phyloP scores from a whole-genome alignment of 768 basidiomycete genomes.

The Trametes cingulata region DNA sequence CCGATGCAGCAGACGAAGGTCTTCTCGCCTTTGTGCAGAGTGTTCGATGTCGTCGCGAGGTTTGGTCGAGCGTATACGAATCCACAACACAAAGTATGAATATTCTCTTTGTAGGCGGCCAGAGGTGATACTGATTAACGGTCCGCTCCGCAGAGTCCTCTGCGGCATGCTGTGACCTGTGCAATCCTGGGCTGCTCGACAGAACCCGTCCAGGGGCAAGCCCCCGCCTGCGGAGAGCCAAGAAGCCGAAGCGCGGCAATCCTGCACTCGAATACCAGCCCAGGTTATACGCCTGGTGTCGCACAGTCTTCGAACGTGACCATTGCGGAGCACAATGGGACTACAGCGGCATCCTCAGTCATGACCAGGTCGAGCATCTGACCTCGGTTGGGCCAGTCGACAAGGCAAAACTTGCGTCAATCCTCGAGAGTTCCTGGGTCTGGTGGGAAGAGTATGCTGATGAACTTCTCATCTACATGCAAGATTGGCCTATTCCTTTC shows the following conservation, averaged over 20 bases:
- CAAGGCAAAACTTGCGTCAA: not conserved
- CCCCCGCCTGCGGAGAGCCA: not conserved
- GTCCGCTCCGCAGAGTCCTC: not conserved
- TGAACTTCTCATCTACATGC: not conserved
- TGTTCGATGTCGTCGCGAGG: constrained; percentile 26
- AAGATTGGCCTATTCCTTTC: not conserved
- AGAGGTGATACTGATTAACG: not conserved
- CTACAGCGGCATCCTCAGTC: constrained; percentile 3
- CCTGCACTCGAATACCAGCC: not conserved
- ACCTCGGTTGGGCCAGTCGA: not conserved
- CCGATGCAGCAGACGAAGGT: constrained; percentile 31
- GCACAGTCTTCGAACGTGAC: constrained; percentile 5
- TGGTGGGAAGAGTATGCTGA: not conserved
- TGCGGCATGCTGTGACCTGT: constrained; percentile 16
- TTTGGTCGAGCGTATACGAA: constrained; percentile 25
- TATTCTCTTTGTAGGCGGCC: not conserved
- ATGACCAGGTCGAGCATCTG: not conserved
- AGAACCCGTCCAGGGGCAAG: not conserved
- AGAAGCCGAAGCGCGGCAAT: not conserved
- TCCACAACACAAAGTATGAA: constrained; percentile 19
- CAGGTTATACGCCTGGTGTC: not conserved
- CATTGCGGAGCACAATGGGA: not conserved
- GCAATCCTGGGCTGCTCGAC: constrained; percentile 5
- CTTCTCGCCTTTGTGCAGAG: constrained; percentile 33
- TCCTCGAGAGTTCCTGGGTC: not conserved